Evolutionary conservation across 2,329 filamentous ascomycete species (phyloP), one percentile per base, ranked within the genome.

Genomic region (Ampelomyces quisqualis): DNA sequence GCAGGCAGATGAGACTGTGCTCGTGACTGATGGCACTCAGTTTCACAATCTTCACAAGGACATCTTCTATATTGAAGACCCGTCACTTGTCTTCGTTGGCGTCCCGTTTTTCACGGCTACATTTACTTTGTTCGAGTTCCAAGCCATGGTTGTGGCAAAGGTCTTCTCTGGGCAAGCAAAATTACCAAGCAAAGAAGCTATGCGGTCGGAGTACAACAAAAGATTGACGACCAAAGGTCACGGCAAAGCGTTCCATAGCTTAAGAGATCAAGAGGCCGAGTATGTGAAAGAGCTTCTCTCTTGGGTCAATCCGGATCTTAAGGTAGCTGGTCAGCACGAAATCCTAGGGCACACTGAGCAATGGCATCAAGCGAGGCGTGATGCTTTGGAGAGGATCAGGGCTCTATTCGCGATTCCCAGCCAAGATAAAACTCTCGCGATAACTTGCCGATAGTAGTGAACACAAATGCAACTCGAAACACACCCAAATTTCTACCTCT

Each of bases 91-190:
- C 0, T 86, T 86, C 47, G 70, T 86, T 13, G 84, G 84, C 0
- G 77, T 83, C 0, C 82, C 81, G 0, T 85, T 81, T 54, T 79
- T 84, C 54, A 79, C 79, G 0, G 81, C 82, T 0, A 86, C 84
- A 0, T 88, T 86, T 54, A 81, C 80, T 0, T 69, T 86, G 0
- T 87, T 86, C 45, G 84, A 87, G 45, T 85, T 85, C 51, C 84
- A 88, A 57, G 82, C 81, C 0, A 78, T 83, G 48, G 76, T 75
- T 0, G 69, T 84, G 0, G 77, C 82, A 0, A 74, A 78, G 2
- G 76, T 83, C 0, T 72, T 82, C 3, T 70, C 77, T 0, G 80
- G 79, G 0, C 68, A 71, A 21, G 73, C 73, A 0, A 46, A 53
- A 1, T 57, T 85, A 14, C 81, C 82, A 0, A 45, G 58, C 0